Evolutionary conservation across 371 early-diverging fungal species (phyloP).

Genomic region (Batkoa obscura): DNA sequence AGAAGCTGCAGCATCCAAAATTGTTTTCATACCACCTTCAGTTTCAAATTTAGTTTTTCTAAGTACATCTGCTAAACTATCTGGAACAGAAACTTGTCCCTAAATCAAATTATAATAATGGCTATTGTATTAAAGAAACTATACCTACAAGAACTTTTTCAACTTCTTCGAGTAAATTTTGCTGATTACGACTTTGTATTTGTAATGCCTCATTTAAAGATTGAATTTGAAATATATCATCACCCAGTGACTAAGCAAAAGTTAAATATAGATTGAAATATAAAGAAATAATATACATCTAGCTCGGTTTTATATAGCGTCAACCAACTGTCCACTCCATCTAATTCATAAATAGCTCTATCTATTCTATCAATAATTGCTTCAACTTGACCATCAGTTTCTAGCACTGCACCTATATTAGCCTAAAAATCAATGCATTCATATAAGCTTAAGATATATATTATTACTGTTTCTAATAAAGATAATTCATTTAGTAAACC

Average conservation of each 20-base stretch:
- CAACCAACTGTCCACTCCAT: conserved; percentile 70
- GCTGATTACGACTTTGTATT: conserved; percentile 68
- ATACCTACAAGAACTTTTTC: conserved; percentile 47
- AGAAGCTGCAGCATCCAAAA: conserved; percentile 58
- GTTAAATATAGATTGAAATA: background rate
- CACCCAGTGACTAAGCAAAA: conserved; percentile 57
- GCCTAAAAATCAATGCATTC: conserved; percentile 21
- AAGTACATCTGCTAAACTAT: conserved; percentile 44
- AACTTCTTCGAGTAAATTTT: conserved; percentile 55
- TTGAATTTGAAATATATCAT: conserved; percentile 88
- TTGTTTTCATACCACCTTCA: conserved; percentile 44
- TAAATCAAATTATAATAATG: conserved; percentile 8
- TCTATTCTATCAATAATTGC: conserved; percentile 64
- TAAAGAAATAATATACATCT: conserved; percentile 30
- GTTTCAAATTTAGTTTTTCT: conserved; percentile 68
- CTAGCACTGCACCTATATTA: conserved; percentile 82
- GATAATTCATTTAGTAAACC: conserved; percentile 1
- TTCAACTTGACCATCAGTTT: conserved; percentile 71
- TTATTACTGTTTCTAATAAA: conserved; percentile 3
- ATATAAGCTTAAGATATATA: background rate
- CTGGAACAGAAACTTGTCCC: conserved; percentile 36
- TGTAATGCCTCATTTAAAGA: conserved; percentile 78
- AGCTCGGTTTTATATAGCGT: conserved; percentile 66
- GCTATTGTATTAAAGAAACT: background rate
- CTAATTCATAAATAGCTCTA: conserved; percentile 50